Base-by-base conservation (phyloP, 2,329 filamentous ascomycete species). In the Neonectria magnoliae region DNA sequence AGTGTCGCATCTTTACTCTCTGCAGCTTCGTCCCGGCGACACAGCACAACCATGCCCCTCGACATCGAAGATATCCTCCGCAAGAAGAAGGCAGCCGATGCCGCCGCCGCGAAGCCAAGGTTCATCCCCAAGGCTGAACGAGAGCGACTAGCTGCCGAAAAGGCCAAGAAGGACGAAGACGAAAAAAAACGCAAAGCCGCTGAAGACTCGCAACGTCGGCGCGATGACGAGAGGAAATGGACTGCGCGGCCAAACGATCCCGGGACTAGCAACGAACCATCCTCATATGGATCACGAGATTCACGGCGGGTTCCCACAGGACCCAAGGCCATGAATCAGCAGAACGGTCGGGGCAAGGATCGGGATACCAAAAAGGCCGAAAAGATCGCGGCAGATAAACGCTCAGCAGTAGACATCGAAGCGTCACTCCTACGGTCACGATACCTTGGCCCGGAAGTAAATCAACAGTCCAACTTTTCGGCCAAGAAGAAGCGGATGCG, bases 401-500 rank as follows among this genome's bases (percentile, higher is more conserved):
- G 77, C 56, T 81, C 82, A 18, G 80, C 81, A 13, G 89, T 90
- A 66, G 88, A 89, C 52, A 88, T 91, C 10, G 93, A 97, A 75
- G 90, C 91, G 10, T 88, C 90, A 29, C 82, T 96, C 63, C 88
- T 93, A 66, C 87, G 92, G 64, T 89, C 93, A 71, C 86, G 93
- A 66, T 99, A 99, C 76, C 94, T 98, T 87, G 96, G 96, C 3
- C 91, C 93, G 1, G 93, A 97, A 68, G 89, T 92, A 57, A 97
- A 96, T 69, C 88, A 91, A 68, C 86, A 85, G 61, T 94, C 92
- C 5, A 97, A 88, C 41, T 98, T 98, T 76, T 97, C 94, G 0
- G 94, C 94, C 1, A 93, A 96, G 82, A 99, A 98, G 86, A 98
- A 98, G 84, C 88, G 95, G 61, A 92, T 93, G 82, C 87, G 95